A percentile compares a stretch with the other conserved stretches of the same genome.
phyloP scores from a whole-genome alignment of 768 basidiomycete genomes.

The Podaxis sp. region DNA sequence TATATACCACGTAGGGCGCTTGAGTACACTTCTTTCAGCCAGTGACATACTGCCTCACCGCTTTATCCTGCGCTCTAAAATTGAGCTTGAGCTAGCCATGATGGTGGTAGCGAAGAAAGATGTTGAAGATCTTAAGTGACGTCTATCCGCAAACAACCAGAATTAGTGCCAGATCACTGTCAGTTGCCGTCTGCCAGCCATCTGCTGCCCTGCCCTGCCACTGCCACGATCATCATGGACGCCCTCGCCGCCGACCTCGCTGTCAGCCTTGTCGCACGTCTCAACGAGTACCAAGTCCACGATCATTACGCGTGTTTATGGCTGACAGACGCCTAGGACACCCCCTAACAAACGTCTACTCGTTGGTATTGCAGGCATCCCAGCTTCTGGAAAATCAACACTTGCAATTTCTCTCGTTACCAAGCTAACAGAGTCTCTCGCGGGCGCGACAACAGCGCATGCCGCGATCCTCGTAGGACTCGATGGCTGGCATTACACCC shows the following conservation, averaged over 20 bases:
- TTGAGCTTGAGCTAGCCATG: conserved; percentile 25
- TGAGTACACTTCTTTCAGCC: too few relatives aligned
- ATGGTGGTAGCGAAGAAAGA: conserved; percentile 2
- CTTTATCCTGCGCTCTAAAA: conserved; percentile 33
- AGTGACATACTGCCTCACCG: conserved; percentile 25
- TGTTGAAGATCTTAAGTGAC: background rate
- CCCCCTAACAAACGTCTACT: conserved; percentile 45
- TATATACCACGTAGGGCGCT: conserved; percentile 8
- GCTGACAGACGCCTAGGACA: conserved; percentile 23
- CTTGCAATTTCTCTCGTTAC: conserved; percentile 57
- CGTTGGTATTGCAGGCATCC: conserved; percentile 72
- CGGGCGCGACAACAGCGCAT: conserved; percentile 9
- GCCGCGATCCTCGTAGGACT: conserved; percentile 68
- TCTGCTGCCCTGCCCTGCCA: background rate
- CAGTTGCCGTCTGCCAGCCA: background rate
- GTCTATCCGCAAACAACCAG: conserved; percentile 12
- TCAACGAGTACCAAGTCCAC: conserved; percentile 31
- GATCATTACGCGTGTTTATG: conserved; percentile 1
- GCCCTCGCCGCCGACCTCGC: conserved; percentile 20
- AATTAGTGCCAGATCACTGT: background rate
- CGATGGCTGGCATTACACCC: conserved; percentile 91
- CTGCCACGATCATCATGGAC: conserved; percentile 17
- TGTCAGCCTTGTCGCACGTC: conserved; percentile 18
- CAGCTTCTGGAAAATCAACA: conserved; percentile 86
- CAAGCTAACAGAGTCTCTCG: conserved; percentile 43